A percentile compares a stretch with the other conserved stretches of the same genome.
Evolutionary conservation across 2,329 filamentous ascomycete genomes (phyloP).

Genomic region (Sclerotinia spermophila): DNA sequence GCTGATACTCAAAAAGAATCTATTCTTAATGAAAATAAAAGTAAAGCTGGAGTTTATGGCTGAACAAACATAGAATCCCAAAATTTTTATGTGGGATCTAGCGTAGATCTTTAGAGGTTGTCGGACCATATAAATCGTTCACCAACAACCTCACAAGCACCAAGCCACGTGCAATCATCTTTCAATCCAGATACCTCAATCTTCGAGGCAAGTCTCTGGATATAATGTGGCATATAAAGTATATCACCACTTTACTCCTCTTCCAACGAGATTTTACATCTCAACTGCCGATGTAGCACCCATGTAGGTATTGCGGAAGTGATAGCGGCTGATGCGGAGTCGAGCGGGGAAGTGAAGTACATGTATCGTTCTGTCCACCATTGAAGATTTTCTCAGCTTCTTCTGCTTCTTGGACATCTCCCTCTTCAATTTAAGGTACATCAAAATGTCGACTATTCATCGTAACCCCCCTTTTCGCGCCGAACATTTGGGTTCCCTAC

Average conservation of each 20-base stretch:
- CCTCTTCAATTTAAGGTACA: neutral
- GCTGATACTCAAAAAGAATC: too few relatives aligned
- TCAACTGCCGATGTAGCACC: neutral
- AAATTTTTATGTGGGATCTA: too few relatives aligned
- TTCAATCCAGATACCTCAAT: neutral
- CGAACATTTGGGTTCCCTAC: slow-evolving; percentile 62
- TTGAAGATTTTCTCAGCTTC: neutral
- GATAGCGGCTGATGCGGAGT: slow-evolving; percentile 2
- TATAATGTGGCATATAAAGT: neutral
- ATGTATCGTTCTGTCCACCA: neutral
- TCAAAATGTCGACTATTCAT: slow-evolving; percentile 23
- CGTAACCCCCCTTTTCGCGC: slow-evolving; percentile 53
- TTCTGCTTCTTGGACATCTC: neutral
- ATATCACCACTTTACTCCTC: neutral
- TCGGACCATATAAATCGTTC: neutral
- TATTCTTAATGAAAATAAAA: too few relatives aligned
- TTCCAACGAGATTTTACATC: neutral
- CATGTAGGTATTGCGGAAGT: neutral
- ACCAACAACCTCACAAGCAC: neutral
- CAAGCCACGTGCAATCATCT: neutral
- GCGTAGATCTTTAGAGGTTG: too few relatives aligned
- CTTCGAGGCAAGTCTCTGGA: neutral
- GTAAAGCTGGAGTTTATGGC: too few relatives aligned
- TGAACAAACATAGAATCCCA: too few relatives aligned
- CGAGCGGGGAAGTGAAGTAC: neutral